Evolutionary conservation across 345 rosid genomes (phyloP).

Genomic region (Eucalyptus marginata): DNA sequence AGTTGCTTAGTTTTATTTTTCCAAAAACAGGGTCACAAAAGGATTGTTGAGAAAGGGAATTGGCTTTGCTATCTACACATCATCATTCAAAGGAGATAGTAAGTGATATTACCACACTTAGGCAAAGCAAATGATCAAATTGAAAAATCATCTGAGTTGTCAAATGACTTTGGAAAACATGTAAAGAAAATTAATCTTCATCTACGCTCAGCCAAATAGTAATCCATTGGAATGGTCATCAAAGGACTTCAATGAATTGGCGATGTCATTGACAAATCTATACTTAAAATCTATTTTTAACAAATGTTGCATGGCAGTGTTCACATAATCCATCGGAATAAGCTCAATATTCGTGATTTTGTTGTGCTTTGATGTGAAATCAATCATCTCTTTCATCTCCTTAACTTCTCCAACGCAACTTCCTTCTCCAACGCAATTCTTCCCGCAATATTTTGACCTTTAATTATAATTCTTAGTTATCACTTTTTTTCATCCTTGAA

Average conservation of each 20-base stretch:
- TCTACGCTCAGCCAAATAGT: background rate
- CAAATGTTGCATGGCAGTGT: slow-evolving; percentile 6
- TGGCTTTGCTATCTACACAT: background rate
- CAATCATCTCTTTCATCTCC: slow-evolving; percentile 22
- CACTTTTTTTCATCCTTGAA: background rate
- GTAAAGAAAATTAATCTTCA: background rate
- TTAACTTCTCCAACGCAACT: too few relatives aligned
- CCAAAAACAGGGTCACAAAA: too few relatives aligned
- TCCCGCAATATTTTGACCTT: slow-evolving; percentile 6
- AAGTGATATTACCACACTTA: background rate
- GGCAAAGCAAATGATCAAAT: background rate
- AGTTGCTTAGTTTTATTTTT: too few relatives aligned
- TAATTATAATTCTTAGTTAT: background rate
- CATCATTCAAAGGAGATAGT: background rate
- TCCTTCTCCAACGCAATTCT: slow-evolving; percentile 1
- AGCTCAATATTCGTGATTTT: background rate
- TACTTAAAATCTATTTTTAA: slow-evolving; percentile 1
- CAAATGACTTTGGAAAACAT: background rate
- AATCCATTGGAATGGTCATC: background rate
- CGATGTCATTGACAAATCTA: slow-evolving; percentile 11
- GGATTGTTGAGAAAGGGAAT: background rate
- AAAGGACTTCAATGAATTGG: background rate
- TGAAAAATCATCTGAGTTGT: background rate
- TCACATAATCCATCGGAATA: slow-evolving; percentile 6
- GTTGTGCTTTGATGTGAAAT: slow-evolving; percentile 1